Conservation (phyloP, 768 basidiomycete species). For the Gautieria morchelliformis region DNA sequence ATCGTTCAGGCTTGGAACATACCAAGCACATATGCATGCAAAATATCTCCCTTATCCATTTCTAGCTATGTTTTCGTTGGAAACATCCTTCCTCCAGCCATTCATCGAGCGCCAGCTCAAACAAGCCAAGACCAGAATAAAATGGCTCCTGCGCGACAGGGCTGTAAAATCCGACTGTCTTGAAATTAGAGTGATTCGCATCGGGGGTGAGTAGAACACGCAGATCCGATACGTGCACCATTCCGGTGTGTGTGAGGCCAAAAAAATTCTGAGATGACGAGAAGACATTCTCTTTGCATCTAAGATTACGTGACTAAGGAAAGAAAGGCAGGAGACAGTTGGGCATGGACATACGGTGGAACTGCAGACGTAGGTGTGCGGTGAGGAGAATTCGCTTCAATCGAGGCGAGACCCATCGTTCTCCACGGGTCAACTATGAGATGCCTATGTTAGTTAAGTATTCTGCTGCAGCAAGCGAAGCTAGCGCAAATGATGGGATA, state of each 20-base stretch:
- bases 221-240: slow-evolving; percentile 44
- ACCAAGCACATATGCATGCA: background rate
- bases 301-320: slow-evolving; percentile 8
- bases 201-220: slow-evolving; percentile 37
- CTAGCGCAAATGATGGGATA: background rate
- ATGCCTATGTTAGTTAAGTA: background rate
- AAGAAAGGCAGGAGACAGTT: background rate
- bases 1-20: background rate
- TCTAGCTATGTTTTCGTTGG: background rate
- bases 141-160: slow-evolving; percentile 37
- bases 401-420: slow-evolving; percentile 41
- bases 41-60: background rate
- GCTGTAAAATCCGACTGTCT: slow-evolving; percentile 42
- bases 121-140: slow-evolving; percentile 37
- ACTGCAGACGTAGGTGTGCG: slow-evolving; percentile 29
- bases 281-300: slow-evolving; percentile 29
- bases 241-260: slow-evolving; percentile 34
- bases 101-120: slow-evolving; percentile 36
- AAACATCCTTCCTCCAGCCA: slow-evolving; percentile 25
- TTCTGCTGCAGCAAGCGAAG: too few relatives aligned
- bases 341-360: slow-evolving; percentile 24
- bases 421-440: slow-evolving; percentile 40
- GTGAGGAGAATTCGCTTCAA: slow-evolving; percentile 36
- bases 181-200: slow-evolving; percentile 37
- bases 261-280: slow-evolving; percentile 28